These are phyloP conservation scores for Tylopilus rubrobrunneus DNA, from an alignment of 768 basidiomycete species.

Conservation along the genomic window DNA sequence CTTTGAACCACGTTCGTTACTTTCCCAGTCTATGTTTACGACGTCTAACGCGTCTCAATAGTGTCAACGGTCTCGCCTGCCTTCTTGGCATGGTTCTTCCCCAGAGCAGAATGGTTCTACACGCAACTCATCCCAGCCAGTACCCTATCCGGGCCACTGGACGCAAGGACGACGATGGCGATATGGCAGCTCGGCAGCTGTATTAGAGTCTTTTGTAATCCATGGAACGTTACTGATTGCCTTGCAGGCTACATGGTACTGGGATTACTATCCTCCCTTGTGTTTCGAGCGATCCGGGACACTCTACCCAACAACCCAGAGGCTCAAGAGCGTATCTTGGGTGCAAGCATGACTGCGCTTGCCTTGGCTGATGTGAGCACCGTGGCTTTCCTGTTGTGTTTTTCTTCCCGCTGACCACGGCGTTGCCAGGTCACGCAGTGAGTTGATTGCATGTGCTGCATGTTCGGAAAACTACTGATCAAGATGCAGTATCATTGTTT, in stretches of 20 bases:
- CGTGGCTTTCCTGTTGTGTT: background rate
- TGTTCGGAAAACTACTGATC: background rate
- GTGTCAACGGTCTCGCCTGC: constrained; percentile 51
- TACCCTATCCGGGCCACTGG: constrained; percentile 30
- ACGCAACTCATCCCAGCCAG: constrained; percentile 55
- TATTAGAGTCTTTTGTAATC: constrained; percentile 26
- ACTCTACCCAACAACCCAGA: constrained; percentile 50
- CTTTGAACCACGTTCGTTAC: constrained; percentile 54
- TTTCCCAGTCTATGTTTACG: background rate
- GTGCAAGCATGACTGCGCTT: constrained; percentile 57
- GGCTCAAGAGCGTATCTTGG: constrained; percentile 66
- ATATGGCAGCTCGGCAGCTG: constrained; percentile 70
- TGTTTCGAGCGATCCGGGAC: constrained; percentile 65
- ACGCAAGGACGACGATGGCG: constrained; percentile 54
- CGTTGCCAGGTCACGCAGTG: constrained; percentile 56
- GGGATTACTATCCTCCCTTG: constrained; percentile 60
- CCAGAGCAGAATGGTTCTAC: constrained; percentile 66
- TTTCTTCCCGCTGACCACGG: constrained; percentile 1
- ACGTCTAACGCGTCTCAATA: constrained; percentile 18
- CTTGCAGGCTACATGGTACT: constrained; percentile 56
- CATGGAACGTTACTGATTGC: background rate
- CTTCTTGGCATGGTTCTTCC: constrained; percentile 46
- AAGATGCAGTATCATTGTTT: constrained; percentile 48
- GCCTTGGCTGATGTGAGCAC: constrained; percentile 65
- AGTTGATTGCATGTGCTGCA: constrained; percentile 18